Base-by-base conservation (phyloP, 2,329 filamentous ascomycete genomes). In the Fusarium annulatum region DNA sequence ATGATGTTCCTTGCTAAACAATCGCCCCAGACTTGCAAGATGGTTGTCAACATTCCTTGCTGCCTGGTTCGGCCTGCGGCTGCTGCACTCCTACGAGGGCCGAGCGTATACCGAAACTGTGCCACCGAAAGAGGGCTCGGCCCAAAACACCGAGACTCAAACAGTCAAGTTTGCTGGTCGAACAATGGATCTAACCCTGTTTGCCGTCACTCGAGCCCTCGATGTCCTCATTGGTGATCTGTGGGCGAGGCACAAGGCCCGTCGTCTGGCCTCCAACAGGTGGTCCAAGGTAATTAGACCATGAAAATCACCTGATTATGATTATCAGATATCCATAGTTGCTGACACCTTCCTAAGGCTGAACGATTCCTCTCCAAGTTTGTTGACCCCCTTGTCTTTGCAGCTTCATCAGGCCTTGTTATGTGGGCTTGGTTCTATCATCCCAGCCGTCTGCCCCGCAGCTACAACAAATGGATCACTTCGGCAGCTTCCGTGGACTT, bases 341-440 rank as follows among this genome's bases (percentile, higher is more conserved):
- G 39, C 77, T 79, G 49, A 79, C 61, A 33, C 42, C 36, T 34
- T 42, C 69, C 52, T 69, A 45, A 82, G 81, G 48, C 68, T 21
- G 81, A 84, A 61, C 71, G 81, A 53, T 67, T 81, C 43, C 68
- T 84, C 30, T 83, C 84, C 39, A 78, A 72, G 10, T 75, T 82
- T 45, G 76, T 89, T n/a, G 92, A 96, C 78, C 89, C 93, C 8
- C 82, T 88, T 10, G 83, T 95, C 23, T 97, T 97, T 80, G 90
- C 92, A 49, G 81, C 87, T 39, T 95, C 93, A 26, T 91, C 89
- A 43, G 92, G 91, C 28, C 84, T 94, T 42, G 91, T 97, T 74
- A 97, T 97, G 94, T 96, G 93, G 92, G 89, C 93, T 23, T 97
- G 93, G 93, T 92, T 97, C 80, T 97, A 96, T 83, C 81, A 86